A percentile compares a stretch with the other conserved stretches of the same genome.
Conservation (phyloP, 805 yeast genomes). For the Lachancea sp. region DNA sequence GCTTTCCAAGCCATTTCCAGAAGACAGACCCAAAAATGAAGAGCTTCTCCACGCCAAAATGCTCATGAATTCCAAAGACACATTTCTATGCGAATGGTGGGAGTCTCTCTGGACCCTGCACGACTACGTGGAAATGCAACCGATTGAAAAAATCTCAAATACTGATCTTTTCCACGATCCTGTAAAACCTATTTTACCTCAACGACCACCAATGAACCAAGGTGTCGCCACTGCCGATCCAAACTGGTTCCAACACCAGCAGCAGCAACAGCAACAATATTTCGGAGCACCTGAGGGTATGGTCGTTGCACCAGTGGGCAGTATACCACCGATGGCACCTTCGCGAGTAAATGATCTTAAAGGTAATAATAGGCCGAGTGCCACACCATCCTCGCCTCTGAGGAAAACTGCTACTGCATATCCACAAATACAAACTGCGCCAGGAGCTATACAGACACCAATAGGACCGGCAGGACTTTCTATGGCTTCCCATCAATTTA, state of each 20-base stretch:
- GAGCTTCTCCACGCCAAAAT: constrained; percentile 33
- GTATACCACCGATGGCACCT: constrained; percentile 5
- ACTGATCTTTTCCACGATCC: constrained; percentile 13
- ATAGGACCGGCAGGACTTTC: not conserved
- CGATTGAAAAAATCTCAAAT: constrained; percentile 22
- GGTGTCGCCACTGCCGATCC: not conserved
- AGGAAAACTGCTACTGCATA: not conserved
- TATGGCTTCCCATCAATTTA: not conserved
- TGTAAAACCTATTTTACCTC: constrained; percentile 19
- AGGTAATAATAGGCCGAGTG: not conserved
- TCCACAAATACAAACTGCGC: not conserved
- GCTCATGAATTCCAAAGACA: constrained; percentile 40
- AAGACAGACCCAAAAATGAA: constrained; percentile 11
- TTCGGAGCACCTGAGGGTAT: not conserved
- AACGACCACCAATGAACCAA: constrained; percentile 8
- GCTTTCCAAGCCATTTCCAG: constrained; percentile 17
- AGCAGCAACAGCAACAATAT: not conserved
- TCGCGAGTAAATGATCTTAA: constrained; percentile 3
- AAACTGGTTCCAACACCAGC: constrained; percentile 6
- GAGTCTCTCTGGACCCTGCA: constrained; percentile 45
- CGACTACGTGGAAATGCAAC: constrained; percentile 36
- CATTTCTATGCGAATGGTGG: constrained; percentile 55
- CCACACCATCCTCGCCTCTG: constrained; percentile 1
- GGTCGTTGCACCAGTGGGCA: not conserved
- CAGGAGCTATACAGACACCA: constrained; percentile 1